Base-by-base conservation (phyloP, 768 basidiomycete genomes). In the Lentinula sp. region DNA sequence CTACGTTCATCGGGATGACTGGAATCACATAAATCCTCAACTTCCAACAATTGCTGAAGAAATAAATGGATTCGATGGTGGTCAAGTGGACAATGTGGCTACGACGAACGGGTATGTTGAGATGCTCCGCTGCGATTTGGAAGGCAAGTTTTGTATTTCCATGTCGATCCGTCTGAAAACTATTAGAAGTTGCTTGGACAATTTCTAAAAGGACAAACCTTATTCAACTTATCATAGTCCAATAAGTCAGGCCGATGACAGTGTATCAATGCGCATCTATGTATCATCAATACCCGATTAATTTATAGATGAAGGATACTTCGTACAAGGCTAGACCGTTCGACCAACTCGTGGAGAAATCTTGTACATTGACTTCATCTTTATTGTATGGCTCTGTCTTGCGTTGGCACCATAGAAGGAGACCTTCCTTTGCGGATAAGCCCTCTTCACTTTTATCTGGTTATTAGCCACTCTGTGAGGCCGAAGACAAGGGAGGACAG, bases 401-500 rank as follows among this genome's bases (percentile, higher is more conserved):
- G 59, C 97, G 86, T 70, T 98, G 97, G 77, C 95, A 97, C 97
- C 97, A 99, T 3, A 99, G 83, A 4, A 99, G 78, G 10, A 99
- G 81, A 37, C 97, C 97, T 70, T 98, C 97, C 74, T 98, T 97
- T 1, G 97, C 97, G 9, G 95, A 95, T n/a, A 98, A 83, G 60
- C 97, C 97, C 76, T 98, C 97, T 80, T 95, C 94, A 67, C 96
- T 98, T 71, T 65, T 61, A 57, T 28, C 11, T 23, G 6, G 11
- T 45, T 5, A 15, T 51, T 7, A 9, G 40, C 40, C 39, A 39
- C 31, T 23, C 32, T 31, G 9, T 13, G 6, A 11, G 23, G 15
- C 23, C 9, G 31, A 39, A 9, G 6, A 50, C 48, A 6, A 55
- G 16, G 31, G 18, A 18, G 13, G 51, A 75, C 86, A 62, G 65